Conservation (phyloP, 768 basidiomycete genomes). For the Rhodotorula graminis region DNA sequence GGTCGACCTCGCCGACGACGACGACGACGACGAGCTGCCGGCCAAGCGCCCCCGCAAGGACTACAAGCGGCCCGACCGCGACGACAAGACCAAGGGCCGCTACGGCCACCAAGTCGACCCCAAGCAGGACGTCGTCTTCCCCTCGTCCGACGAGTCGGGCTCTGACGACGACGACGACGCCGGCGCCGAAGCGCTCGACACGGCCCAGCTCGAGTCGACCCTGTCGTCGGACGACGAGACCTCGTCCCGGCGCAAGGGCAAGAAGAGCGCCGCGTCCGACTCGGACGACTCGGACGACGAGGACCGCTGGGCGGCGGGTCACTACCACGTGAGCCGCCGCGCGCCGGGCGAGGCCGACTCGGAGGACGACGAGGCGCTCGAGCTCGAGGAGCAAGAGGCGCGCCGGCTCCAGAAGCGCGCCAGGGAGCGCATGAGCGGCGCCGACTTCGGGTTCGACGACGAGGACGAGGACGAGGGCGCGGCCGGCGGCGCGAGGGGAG, state of each 20-base stretch:
- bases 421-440: conserved; percentile 16
- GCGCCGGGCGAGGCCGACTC: conserved; percentile 37
- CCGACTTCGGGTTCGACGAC: conserved; percentile 33
- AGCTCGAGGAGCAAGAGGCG: conserved; percentile 41
- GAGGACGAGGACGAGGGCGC: background rate
- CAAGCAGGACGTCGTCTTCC: conserved; percentile 33
- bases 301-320: conserved; percentile 32
- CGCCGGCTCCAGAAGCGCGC: conserved; percentile 36
- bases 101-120: conserved; percentile 45
- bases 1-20: background rate
- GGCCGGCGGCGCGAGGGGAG: background rate
- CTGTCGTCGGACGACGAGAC: background rate
- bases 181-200: background rate
- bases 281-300: conserved; percentile 19
- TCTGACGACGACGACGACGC: conserved; percentile 31
- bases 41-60: background rate
- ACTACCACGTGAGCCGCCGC: conserved; percentile 34
- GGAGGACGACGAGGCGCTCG: conserved; percentile 38
- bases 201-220: background rate
- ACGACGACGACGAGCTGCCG: conserved; percentile 37
- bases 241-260: background rate
- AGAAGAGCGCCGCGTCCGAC: background rate
- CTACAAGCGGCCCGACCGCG: conserved; percentile 6
- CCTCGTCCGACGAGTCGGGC: background rate
- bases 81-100: conserved; percentile 44